These are phyloP conservation scores for Begonia loranthoides DNA, from an alignment of 306 rosid species.

Conservation along the genomic window DNA sequence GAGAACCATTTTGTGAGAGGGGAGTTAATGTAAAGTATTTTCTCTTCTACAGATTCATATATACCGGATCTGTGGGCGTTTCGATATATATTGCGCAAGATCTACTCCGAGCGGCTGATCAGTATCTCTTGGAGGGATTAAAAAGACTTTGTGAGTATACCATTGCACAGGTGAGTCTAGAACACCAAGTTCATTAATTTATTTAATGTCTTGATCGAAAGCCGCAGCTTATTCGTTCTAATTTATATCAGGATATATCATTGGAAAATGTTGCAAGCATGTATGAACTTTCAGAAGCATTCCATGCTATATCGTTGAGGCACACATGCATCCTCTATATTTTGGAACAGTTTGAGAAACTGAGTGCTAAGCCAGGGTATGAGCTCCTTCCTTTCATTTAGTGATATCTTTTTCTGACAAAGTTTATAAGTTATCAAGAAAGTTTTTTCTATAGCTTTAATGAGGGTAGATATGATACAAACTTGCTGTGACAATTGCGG, in stretches of 20 bases:
- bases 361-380: slow-evolving; percentile 86
- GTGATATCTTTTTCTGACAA: too few relatives aligned
- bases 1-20: neutral
- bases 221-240: slow-evolving; percentile 8
- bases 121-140: slow-evolving; percentile 95
- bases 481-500: too few relatives aligned
- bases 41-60: slow-evolving; percentile 61
- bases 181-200: neutral
- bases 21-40: slow-evolving; percentile 16
- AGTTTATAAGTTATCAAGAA: too few relatives aligned
- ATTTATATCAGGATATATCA: slow-evolving; percentile 58
- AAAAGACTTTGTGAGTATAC: slow-evolving; percentile 91
- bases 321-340: slow-evolving; percentile 83
- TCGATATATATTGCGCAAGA: slow-evolving; percentile 88
- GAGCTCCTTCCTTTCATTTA: slow-evolving; percentile 10
- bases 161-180: slow-evolving; percentile 69
- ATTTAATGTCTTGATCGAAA: neutral
- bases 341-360: slow-evolving; percentile 81
- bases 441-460: too few relatives aligned
- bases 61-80: slow-evolving; percentile 86
- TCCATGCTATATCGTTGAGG: slow-evolving; percentile 83
- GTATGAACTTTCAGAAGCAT: slow-evolving; percentile 98
- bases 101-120: slow-evolving; percentile 97
- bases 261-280: slow-evolving; percentile 76
- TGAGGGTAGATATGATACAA: too few relatives aligned